These are phyloP conservation scores for Stephania yunnanensis DNA, from an alignment of 164 flowering plant species.

Conservation along the genomic window DNA sequence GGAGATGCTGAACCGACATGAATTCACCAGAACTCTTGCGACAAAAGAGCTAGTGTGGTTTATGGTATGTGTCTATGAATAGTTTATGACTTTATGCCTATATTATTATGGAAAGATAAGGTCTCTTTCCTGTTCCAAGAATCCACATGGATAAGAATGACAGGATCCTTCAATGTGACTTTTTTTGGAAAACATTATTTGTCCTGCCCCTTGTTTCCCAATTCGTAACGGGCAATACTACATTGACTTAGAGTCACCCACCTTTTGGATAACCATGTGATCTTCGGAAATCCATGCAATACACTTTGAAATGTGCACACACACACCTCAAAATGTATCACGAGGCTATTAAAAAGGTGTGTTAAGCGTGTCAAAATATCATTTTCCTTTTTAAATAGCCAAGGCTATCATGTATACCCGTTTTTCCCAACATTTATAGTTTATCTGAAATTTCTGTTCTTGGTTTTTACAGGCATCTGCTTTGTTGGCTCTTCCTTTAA, in stretches of 20 bases:
- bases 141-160: neutral
- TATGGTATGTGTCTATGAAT: slow-evolving; percentile 42
- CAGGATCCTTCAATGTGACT: neutral
- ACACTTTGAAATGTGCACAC: no score
- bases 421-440: neutral
- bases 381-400: neutral
- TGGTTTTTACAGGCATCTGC: slow-evolving; percentile 67
- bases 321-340: no score
- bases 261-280: no score
- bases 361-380: no score
- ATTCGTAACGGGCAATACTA: no score
- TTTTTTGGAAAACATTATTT: neutral
- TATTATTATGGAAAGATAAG: neutral
- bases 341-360: no score
- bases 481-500: slow-evolving; percentile 60
- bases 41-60: slow-evolving; percentile 81
- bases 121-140: neutral
- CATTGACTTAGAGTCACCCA: no score
- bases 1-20: slow-evolving; percentile 51
- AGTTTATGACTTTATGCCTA: neutral
- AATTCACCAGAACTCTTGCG: slow-evolving; percentile 63
- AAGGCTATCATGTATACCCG: neutral
- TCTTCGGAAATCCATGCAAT: no score
- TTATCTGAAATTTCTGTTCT: neutral
- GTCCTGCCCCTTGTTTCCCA: neutral